Evolutionary conservation across 129 eudicot species (phyloP), one percentile per base, ranked within the genome.

Genomic region (Heracleum sosnowskyi): DNA sequence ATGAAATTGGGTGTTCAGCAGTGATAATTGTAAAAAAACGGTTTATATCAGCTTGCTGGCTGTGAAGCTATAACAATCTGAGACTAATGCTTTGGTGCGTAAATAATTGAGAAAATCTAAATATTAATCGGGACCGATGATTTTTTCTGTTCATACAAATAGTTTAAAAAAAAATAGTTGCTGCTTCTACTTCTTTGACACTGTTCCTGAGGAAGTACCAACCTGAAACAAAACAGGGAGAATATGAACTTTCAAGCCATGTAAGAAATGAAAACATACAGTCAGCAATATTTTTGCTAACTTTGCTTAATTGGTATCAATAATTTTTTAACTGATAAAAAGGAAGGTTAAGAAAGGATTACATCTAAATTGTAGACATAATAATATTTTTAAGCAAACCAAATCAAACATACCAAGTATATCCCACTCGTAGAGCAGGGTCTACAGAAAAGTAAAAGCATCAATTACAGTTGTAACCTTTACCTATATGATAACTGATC

Each of bases 111-210:
- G 68, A 17, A 60, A 60, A n/a, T 60, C 29, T 2, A 11, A 26
- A 60, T n/a, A n/a, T 60, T 11, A 8, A 6, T 60, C 4, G 17
- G 68, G 16, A 11, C 33, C 16, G 11, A n/a, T 60, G 33, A 57
- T 24, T 60, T 26, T 57, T 60, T 60, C 13, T 60, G 68, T 40
- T 45, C 60, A 73, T n/a, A 26, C 26, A 3, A 12, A 33, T 73
- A 1, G 77, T n/a, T 41, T 26, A 26, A 8, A 57, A 29, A 22
- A 44, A 64, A 78, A 28, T 10, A 31, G 20, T 75, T 13, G 76
- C 41, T 57, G 83, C 62, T 73, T 80, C 33, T 74, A 78, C 77
- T 74, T 60, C 79, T 80, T 74, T 47, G 75, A 63, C 79, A 62
- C 69, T 0, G 74, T 51, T 66, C 31, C 79, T 18, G 83, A 22